Conservation (phyloP, 352 stramenopile genomes). For the Peronospora farinosa region DNA sequence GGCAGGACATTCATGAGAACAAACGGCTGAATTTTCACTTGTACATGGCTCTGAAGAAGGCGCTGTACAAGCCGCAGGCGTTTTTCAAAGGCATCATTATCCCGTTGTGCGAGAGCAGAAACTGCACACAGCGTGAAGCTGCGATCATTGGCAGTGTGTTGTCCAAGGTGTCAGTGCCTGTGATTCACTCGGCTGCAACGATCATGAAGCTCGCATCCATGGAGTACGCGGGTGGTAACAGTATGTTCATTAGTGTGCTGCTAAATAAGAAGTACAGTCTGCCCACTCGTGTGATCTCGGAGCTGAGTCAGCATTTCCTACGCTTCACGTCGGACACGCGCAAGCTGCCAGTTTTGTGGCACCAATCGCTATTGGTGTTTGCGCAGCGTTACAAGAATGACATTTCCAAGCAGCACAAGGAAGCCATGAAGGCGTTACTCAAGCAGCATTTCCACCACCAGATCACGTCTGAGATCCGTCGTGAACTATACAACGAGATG, state of each 20-base stretch:
- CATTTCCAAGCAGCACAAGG: slow-evolving; percentile 91
- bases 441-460: slow-evolving; percentile 92
- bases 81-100: slow-evolving; percentile 99
- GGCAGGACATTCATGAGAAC: slow-evolving; percentile 96
- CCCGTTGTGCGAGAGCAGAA: slow-evolving; percentile 90
- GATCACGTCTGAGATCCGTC: slow-evolving; percentile 97
- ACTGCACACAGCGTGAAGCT: slow-evolving; percentile 96
- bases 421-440: slow-evolving; percentile 90
- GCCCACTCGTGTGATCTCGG: slow-evolving; percentile 93
- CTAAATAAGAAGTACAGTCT: slow-evolving; percentile 99
- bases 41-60: slow-evolving; percentile 98
- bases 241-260: slow-evolving; percentile 97
- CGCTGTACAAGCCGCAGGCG: slow-evolving; percentile 98
- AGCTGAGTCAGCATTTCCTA: slow-evolving; percentile 94
- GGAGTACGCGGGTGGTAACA: slow-evolving; percentile 95
- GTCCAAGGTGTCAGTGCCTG: slow-evolving; percentile 96
- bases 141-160: slow-evolving; percentile 97
- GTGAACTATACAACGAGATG: slow-evolving; percentile 90
- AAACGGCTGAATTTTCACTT: slow-evolving; percentile 99
- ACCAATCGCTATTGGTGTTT: slow-evolving; percentile 98
- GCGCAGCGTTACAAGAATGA: slow-evolving; percentile 98
- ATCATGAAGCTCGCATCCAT: slow-evolving; percentile 97
- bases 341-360: slow-evolving; percentile 96
- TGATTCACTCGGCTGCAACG: slow-evolving; percentile 97
- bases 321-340: slow-evolving; percentile 86